Conservation (phyloP, 2,329 filamentous ascomycete genomes). For the Plectosphaerella cucumerina region DNA sequence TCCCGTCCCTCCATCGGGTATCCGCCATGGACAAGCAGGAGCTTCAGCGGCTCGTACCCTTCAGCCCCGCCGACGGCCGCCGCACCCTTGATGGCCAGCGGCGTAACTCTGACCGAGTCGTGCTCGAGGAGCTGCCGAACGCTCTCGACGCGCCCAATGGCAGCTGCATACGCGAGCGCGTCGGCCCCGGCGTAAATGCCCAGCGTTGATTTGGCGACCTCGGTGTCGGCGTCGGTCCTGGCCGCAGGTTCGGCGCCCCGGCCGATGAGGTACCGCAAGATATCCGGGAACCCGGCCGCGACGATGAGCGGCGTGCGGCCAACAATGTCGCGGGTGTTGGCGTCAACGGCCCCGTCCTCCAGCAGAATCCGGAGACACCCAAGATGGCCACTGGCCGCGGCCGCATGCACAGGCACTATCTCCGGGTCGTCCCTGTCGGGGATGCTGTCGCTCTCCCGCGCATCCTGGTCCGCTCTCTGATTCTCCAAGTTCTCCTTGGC, state of each 20-base stretch:
- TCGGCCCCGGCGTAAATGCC: not conserved
- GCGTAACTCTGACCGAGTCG: not conserved
- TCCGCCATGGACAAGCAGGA: constrained; percentile 2
- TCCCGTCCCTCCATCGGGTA: constrained; percentile 1
- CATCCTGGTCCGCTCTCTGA: constrained; percentile 2
- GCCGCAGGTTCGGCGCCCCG: constrained; percentile 3
- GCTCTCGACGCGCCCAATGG: not conserved
- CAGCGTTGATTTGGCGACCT: not conserved
- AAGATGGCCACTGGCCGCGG: not conserved
- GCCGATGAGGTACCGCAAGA: constrained; percentile 4
- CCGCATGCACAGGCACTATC: constrained; percentile 2
- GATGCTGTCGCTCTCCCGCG: not conserved
- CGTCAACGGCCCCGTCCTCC: not conserved
- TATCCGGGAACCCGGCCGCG: not conserved
- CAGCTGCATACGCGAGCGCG: not conserved
- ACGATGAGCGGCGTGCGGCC: constrained; percentile 2
- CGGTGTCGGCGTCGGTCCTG: not conserved
- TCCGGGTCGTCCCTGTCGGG: constrained; percentile 1
- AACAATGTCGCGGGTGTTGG: not conserved
- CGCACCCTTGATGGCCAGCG: not conserved
- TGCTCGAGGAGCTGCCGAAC: not conserved
- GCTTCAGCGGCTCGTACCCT: constrained; percentile 2
- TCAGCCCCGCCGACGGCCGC: not conserved
- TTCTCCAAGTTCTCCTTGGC: too few species aligned
- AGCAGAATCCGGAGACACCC: constrained; percentile 5